phyloP scores from a whole-genome alignment of 2,329 filamentous ascomycete species.

The Colletotrichum incanum region DNA sequence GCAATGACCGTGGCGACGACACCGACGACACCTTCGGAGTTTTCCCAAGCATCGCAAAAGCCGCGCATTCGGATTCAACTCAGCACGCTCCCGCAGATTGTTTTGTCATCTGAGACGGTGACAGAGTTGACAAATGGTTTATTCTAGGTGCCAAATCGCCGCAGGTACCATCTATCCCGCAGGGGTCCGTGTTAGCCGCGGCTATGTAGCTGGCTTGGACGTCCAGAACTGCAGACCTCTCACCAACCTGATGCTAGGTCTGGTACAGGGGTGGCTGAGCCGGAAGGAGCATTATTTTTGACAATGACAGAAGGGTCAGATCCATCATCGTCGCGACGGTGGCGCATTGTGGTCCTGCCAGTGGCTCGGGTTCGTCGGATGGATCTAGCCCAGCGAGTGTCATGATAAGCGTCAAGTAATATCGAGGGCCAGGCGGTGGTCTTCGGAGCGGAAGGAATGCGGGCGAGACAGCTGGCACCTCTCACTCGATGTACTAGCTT shows the following conservation, averaged over 20 bases:
- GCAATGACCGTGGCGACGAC: neutral
- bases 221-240: neutral
- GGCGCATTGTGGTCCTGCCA: neutral
- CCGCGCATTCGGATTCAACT: slow-evolving; percentile 21
- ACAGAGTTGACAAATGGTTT: slow-evolving; percentile 29
- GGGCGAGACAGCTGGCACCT: slow-evolving; percentile 4
- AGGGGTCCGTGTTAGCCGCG: slow-evolving; percentile 27
- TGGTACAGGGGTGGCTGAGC: slow-evolving; percentile 12
- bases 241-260: slow-evolving; percentile 13
- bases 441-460: neutral
- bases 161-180: neutral
- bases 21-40: neutral
- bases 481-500: neutral
- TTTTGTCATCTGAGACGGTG: slow-evolving; percentile 10
- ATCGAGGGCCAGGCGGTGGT: neutral
- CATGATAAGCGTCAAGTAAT: neutral
- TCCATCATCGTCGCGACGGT: slow-evolving; percentile 23
- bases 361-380: slow-evolving; percentile 27
- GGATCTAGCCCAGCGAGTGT: neutral
- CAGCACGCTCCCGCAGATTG: neutral
- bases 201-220: neutral
- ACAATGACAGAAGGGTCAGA: slow-evolving; percentile 5
- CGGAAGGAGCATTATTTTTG: neutral
- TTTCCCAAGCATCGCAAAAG: neutral
- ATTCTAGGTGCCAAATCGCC: slow-evolving; percentile 20